Percentiles rank a stretch among this genome's conserved stretches.
Conservation (phyloP, 495 filamentous ascomycete genomes). For the Tuber brumale region DNA sequence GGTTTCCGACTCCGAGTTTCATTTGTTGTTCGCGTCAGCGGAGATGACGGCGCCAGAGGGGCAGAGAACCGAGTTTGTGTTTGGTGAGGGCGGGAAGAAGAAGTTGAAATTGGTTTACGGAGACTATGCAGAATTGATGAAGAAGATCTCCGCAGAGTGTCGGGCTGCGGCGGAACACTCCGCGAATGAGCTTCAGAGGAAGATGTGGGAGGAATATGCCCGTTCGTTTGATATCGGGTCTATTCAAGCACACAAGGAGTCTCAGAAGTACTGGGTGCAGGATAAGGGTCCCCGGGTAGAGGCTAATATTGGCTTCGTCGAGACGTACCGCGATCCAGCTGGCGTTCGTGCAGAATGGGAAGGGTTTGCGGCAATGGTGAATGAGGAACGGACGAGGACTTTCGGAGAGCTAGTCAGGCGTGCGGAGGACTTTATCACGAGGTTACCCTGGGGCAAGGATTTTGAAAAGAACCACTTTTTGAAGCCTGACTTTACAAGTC, state of each 20-base stretch:
- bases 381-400: conserved; percentile 80
- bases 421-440: conserved; percentile 74
- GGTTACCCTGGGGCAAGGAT: conserved; percentile 76
- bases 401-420: conserved; percentile 77
- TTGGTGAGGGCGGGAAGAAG: conserved; percentile 20
- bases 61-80: conserved; percentile 48
- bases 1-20: conserved; percentile 57
- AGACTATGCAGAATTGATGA: conserved; percentile 74
- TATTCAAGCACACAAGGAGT: conserved; percentile 80
- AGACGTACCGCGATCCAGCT: conserved; percentile 91
- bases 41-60: conserved; percentile 51
- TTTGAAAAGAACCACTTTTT: conserved; percentile 96
- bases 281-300: conserved; percentile 87
- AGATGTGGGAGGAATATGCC: conserved; percentile 76
- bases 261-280: conserved; percentile 84
- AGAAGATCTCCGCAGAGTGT: conserved; percentile 62
- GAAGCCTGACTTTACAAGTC: conserved; percentile 86
- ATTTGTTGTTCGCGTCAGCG: conserved; percentile 78
- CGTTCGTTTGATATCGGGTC: conserved; percentile 81
- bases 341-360: conserved; percentile 97
- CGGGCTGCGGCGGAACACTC: conserved; percentile 68
- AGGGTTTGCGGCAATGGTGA: conserved; percentile 76
- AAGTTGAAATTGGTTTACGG: conserved; percentile 72
- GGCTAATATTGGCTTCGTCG: conserved; percentile 88
- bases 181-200: conserved; percentile 75